phyloP scores from a whole-genome alignment of 2,329 filamentous ascomycete species.

The Teratosphaeria viscida region DNA sequence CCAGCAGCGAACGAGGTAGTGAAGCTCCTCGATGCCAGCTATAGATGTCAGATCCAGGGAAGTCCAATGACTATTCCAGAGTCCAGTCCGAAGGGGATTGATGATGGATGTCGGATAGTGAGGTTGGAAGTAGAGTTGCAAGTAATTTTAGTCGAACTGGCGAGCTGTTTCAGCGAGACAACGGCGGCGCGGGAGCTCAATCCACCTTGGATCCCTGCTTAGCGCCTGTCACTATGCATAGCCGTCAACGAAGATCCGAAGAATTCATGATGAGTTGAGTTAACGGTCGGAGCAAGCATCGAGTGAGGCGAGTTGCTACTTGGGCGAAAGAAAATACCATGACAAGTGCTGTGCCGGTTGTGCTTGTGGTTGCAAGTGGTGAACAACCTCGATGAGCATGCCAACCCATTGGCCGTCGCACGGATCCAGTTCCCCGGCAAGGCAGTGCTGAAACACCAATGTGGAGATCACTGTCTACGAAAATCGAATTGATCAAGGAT shows the following conservation, averaged over 20 bases:
- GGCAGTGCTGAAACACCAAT: background rate
- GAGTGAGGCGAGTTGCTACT: background rate
- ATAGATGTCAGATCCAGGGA: background rate
- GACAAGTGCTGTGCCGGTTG: background rate
- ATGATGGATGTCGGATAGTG: background rate
- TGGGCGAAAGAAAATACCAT: background rate
- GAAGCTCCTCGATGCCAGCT: background rate
- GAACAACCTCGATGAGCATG: background rate
- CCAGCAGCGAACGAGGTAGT: background rate
- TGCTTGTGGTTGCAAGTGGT: background rate
- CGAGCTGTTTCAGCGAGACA: conserved; percentile 1
- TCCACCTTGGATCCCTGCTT: background rate
- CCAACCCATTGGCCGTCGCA: background rate
- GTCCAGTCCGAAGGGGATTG: background rate
- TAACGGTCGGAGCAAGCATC: background rate
- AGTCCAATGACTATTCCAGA: background rate
- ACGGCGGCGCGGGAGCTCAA: background rate
- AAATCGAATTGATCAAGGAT: background rate
- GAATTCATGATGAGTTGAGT: background rate
- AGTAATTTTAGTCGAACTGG: conserved; percentile 1
- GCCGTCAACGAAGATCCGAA: background rate
- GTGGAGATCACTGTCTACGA: background rate
- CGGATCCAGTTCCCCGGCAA: background rate
- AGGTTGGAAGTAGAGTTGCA: background rate
- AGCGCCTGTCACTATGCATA: background rate